Conservation (phyloP, 768 basidiomycete species). For the Pleurotus tuber-regium region DNA sequence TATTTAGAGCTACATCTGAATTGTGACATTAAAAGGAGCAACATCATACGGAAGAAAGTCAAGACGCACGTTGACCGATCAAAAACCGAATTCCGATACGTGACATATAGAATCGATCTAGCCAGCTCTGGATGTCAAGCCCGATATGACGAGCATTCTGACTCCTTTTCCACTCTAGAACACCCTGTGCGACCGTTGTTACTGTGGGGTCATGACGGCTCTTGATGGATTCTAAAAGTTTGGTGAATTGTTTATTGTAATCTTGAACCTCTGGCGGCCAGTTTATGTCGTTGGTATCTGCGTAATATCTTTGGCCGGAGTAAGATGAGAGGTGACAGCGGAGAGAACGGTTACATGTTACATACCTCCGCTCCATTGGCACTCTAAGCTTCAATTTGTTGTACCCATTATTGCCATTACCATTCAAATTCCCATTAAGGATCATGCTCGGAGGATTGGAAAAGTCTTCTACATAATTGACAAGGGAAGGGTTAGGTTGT, state of each 20-base stretch:
- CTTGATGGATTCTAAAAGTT: conserved; percentile 85
- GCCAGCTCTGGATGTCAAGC: conserved; percentile 89
- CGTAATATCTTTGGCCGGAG: conserved; percentile 73
- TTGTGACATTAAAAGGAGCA: conserved; percentile 7
- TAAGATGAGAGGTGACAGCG: conserved; percentile 9
- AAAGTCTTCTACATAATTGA: conserved; percentile 35
- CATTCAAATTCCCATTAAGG: conserved; percentile 24
- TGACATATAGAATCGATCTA: conserved; percentile 96
- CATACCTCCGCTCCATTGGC: conserved; percentile 81
- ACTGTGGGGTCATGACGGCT: conserved; percentile 95
- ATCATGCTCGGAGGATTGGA: conserved; percentile 19
- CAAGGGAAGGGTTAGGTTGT: conserved; percentile 74
- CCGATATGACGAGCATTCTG: conserved; percentile 71
- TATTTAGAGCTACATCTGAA: conserved; percentile 91
- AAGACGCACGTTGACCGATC: conserved; percentile 85
- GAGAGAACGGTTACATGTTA: not conserved
- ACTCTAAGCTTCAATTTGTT: conserved; percentile 69
- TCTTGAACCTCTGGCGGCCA: conserved; percentile 95
- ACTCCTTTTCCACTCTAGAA: conserved; percentile 90
- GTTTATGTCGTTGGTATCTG: conserved; percentile 60
- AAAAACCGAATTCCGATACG: conserved; percentile 95
- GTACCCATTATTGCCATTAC: conserved; percentile 37
- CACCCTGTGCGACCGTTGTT: conserved; percentile 94
- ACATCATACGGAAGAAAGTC: not conserved
- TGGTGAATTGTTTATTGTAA: conserved; percentile 91